Evolutionary conservation across 108 stramenopile genomes (phyloP).

Genomic region (Skeletonema costatum): DNA sequence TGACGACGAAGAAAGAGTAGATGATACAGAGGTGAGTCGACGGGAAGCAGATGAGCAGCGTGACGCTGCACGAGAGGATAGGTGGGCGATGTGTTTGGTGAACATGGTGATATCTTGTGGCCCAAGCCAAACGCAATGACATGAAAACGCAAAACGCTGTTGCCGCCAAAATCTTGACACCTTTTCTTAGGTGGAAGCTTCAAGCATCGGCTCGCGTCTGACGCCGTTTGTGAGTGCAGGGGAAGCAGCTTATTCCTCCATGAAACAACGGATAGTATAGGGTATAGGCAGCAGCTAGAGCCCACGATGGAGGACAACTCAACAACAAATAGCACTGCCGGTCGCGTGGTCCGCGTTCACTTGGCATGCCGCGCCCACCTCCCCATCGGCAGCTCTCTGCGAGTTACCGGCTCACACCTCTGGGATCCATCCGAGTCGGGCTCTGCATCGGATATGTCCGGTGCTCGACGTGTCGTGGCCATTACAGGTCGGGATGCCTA

Average conservation of each 20-base stretch:
- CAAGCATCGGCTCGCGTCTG: too few relatives aligned
- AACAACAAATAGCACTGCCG: neutral
- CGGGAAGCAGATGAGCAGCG: neutral
- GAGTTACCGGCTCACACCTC: constrained; percentile 33
- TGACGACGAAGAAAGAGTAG: neutral
- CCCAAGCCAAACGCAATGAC: too few relatives aligned
- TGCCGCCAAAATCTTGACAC: neutral
- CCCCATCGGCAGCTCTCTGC: constrained; percentile 36
- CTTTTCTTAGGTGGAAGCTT: too few relatives aligned
- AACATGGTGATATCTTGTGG: neutral
- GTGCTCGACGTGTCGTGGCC: constrained; percentile 7
- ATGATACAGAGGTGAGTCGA: neutral
- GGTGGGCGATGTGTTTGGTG: neutral
- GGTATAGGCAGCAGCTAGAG: neutral
- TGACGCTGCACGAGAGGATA: neutral
- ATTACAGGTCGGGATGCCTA: constrained; percentile 13
- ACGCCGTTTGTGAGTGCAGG: too few relatives aligned
- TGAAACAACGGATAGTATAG: too few relatives aligned
- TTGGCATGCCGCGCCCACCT: constrained; percentile 35
- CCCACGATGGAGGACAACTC: neutral
- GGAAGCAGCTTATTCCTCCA: too few relatives aligned
- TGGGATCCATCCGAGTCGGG: constrained; percentile 33
- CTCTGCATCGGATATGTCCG: constrained; percentile 7
- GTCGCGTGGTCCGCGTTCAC: constrained; percentile 43
- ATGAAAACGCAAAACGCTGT: too few relatives aligned